phyloP scores from a whole-genome alignment of 23 red algal species.

The Gracilaria gracilis region DNA sequence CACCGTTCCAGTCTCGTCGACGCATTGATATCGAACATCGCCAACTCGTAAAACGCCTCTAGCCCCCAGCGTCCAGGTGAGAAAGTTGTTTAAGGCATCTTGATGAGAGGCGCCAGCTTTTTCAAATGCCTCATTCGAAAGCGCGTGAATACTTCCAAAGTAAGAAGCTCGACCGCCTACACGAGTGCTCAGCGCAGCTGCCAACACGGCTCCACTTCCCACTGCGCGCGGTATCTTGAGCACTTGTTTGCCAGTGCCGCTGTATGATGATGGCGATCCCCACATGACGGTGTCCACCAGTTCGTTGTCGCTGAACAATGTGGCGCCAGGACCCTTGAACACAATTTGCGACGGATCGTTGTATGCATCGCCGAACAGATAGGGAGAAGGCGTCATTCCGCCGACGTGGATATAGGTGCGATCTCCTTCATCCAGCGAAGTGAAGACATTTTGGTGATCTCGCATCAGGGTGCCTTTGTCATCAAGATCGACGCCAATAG shows the following conservation, averaged over 20 bases:
- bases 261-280: slow-evolving; percentile 70
- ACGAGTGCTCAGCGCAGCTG: slow-evolving; percentile 64
- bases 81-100: slow-evolving; percentile 23
- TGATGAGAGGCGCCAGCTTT: slow-evolving; percentile 45
- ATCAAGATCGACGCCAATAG: slow-evolving; percentile 79
- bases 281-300: slow-evolving; percentile 80
- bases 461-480: slow-evolving; percentile 12
- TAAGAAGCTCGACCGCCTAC: slow-evolving; percentile 54
- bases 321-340: slow-evolving; percentile 81
- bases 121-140: slow-evolving; percentile 50
- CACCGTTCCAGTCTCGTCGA: background rate
- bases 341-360: slow-evolving; percentile 31
- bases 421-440: slow-evolving; percentile 40
- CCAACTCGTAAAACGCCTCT: slow-evolving; percentile 65
- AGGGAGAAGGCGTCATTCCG: slow-evolving; percentile 38
- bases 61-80: slow-evolving; percentile 75
- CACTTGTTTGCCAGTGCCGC: slow-evolving; percentile 7
- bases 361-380: slow-evolving; percentile 20
- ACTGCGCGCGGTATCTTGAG: slow-evolving; percentile 49
- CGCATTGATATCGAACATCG: slow-evolving; percentile 26
- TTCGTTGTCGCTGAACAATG: slow-evolving; percentile 81
- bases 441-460: slow-evolving; percentile 70
- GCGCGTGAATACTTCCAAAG: slow-evolving; percentile 64
- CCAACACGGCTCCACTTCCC: slow-evolving; percentile 72
- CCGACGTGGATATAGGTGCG: slow-evolving; percentile 78